These are phyloP conservation scores for Acer negundo DNA, from an alignment of 345 rosid genomes.

Conservation along the genomic window DNA sequence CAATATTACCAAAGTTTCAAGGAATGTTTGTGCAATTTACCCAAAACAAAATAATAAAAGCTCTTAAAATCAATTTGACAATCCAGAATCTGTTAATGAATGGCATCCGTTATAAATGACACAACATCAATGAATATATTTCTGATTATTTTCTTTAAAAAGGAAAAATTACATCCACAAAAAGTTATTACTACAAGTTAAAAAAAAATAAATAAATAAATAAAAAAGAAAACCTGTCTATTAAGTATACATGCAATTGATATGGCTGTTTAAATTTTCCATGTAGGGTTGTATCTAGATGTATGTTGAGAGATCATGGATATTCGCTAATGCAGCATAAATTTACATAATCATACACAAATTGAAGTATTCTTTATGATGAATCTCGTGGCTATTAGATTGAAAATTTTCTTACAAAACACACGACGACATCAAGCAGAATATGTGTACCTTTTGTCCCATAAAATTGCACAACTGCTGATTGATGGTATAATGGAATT, in stretches of 20 bases:
- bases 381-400: not conserved
- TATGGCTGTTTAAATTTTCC: not conserved
- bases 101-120: not conserved
- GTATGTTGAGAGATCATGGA: not conserved
- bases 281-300: not conserved
- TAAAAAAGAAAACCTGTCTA: not conserved
- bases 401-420: not conserved
- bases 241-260: not conserved
- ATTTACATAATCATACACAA: conserved; percentile 10
- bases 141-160: not conserved
- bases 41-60: not conserved
- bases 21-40: no score
- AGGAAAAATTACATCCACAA: not conserved
- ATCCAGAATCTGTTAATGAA: not conserved
- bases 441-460: not conserved
- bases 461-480: not conserved
- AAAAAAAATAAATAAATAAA: not conserved
- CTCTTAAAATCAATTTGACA: not conserved
- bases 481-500: not conserved
- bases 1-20: no score
- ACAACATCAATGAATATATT: not conserved
- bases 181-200: not conserved
- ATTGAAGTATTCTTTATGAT: not conserved
- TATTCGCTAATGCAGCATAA: not conserved
- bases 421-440: not conserved